Evolutionary conservation across 1,284 basidiomycete genomes (phyloP).

Genomic region (Ustilago bromivora): DNA sequence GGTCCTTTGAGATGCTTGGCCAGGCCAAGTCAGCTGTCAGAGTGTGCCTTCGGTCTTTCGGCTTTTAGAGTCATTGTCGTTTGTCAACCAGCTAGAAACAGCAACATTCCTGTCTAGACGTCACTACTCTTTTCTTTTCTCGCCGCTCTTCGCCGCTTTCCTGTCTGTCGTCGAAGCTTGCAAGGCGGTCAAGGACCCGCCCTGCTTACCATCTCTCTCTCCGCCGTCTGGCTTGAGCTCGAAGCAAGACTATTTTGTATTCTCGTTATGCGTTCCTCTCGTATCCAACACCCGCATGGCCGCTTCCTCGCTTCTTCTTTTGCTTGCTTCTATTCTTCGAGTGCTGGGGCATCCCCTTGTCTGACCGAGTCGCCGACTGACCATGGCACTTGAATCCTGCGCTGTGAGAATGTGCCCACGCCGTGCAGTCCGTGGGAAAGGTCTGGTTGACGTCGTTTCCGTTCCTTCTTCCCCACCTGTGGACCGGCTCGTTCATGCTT

Average conservation of each 20-base stretch:
- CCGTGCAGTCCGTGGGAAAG: too few relatives aligned
- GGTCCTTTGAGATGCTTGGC: too few relatives aligned
- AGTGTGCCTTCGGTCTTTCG: slow-evolving; percentile 4
- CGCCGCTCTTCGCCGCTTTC: slow-evolving; percentile 20
- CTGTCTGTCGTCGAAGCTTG: neutral
- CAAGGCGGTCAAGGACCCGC: too few relatives aligned
- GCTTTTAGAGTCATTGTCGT: neutral
- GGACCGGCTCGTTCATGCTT: neutral
- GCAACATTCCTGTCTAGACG: slow-evolving; percentile 13
- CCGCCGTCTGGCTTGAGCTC: neutral
- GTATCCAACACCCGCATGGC: neutral
- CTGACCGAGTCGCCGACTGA: neutral
- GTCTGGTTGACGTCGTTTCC: neutral
- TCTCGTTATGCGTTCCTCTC: slow-evolving; percentile 1
- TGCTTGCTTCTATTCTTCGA: neutral
- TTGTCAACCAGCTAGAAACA: neutral
- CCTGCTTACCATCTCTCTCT: neutral
- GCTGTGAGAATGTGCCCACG: too few relatives aligned
- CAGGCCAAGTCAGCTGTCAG: slow-evolving; percentile 11
- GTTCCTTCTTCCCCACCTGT: neutral
- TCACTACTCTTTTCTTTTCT: slow-evolving; percentile 5
- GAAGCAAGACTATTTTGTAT: neutral
- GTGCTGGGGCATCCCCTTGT: neutral
- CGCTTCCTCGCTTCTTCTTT: slow-evolving; percentile 1
- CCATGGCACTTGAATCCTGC: slow-evolving; percentile 11